Percentiles rank a stretch among this genome's conserved stretches.
Evolutionary conservation across 768 basidiomycete species (phyloP).

Genomic region (Tephrocybe rancida): DNA sequence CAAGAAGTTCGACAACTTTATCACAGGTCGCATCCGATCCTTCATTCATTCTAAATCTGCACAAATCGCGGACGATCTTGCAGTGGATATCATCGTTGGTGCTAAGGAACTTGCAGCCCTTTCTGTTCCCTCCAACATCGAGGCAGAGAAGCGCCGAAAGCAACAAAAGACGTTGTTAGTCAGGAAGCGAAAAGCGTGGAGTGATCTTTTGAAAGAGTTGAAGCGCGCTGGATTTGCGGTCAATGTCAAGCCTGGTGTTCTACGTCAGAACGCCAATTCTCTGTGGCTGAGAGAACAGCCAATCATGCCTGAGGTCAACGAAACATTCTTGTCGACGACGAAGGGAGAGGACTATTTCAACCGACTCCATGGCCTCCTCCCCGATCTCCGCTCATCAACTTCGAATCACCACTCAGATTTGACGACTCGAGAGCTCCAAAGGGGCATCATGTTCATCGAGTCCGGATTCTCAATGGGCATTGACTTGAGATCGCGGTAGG

Average conservation of each 20-base stretch:
- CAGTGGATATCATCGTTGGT: constrained; percentile 64
- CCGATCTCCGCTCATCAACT: constrained; percentile 62
- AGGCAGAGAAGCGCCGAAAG: constrained; percentile 57
- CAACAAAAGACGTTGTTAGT: constrained; percentile 72
- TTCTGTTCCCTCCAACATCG: constrained; percentile 40
- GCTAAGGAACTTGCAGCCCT: constrained; percentile 56
- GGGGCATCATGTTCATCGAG: constrained; percentile 78
- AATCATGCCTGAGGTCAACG: constrained; percentile 26
- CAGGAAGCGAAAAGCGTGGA: constrained; percentile 89
- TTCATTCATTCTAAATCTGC: constrained; percentile 44
- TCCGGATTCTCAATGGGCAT: constrained; percentile 74
- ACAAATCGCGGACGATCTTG: constrained; percentile 52
- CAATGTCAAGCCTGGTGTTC: constrained; percentile 70
- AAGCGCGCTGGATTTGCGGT: constrained; percentile 76
- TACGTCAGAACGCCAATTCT: constrained; percentile 54
- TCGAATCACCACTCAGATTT: constrained; percentile 80
- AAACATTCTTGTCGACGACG: constrained; percentile 25
- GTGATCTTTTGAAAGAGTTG: constrained; percentile 88
- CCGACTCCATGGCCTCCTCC: constrained; percentile 65
- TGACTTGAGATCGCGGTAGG: constrained; percentile 65
- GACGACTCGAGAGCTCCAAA: constrained; percentile 83
- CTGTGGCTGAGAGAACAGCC: constrained; percentile 73
- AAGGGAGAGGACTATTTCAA: constrained; percentile 66
- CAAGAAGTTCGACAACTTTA: constrained; percentile 46
- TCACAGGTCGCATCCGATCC: constrained; percentile 42